Base-by-base conservation (phyloP, 2,329 filamentous ascomycete species). In the Aspergillus pseudoviridinutans region DNA sequence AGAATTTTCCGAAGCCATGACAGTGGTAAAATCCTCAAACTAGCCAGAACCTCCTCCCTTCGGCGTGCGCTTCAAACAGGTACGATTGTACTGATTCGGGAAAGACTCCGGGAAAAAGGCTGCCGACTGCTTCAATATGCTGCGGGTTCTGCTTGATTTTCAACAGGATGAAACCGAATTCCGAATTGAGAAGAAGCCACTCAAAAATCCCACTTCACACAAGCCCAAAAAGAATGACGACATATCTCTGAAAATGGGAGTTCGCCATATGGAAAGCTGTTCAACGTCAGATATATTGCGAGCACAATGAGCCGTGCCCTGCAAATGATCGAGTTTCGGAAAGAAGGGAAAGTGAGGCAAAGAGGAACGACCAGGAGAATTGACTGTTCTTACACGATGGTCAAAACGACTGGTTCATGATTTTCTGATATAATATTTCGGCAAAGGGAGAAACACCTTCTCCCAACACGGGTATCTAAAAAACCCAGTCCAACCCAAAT, bases 181-280 rank as follows among this genome's bases (percentile, higher is more conserved):
- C 69, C 68, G 65, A 69, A 69, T 67, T 56, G 64, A 72, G 68
- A 68, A 61, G 61, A 70, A 63, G 68, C 72, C 69, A 69, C 68
- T 75, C 69, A 67, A 67, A 69, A 67, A 73, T 71, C 68, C 71
- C 70, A 68, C 66, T 75, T 74, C 73, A 75, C 71, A 72, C 68
- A 74, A 72, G 69, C 66, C 70, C 68, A 70, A 71, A 75, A 71
- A 72, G 67, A 74, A 71, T 71, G 74, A 74, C 70, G 68, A 71
- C 74, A 77, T 77, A 72, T 77, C 75, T 76, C 66, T 72, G 70
- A 60, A 69, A 68, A 66, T 70, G 66, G 68, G 68, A 68, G 68
- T 70, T 69, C 73, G 74, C 74, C 75, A 76, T 77, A 71, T 62
- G 71, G 71, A 71, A 72, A 68, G 59, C 66, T 69, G 56, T 53